phyloP scores from a whole-genome alignment of 495 filamentous ascomycete genomes.

The Saxophila tyrrhenica region DNA sequence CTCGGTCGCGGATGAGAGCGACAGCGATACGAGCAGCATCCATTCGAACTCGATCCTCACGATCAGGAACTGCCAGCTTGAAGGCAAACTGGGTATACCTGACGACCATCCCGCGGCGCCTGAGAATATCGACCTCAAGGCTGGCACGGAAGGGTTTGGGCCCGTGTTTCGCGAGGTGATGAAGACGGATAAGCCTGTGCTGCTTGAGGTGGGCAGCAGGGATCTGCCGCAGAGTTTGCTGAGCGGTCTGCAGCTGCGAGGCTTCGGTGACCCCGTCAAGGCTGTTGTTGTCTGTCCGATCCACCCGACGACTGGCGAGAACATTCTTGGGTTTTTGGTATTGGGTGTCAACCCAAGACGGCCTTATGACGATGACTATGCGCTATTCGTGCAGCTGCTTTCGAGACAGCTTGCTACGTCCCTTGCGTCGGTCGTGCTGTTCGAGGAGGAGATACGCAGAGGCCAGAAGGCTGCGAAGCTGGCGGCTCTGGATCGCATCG shows the following conservation, averaged over 20 bases:
- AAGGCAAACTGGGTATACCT: conserved; percentile 54
- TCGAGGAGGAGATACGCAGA: conserved; percentile 61
- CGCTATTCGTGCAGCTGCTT: conserved; percentile 57
- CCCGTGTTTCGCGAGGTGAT: conserved; percentile 56
- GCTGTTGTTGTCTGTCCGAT: conserved; percentile 60
- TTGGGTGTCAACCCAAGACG: conserved; percentile 58
- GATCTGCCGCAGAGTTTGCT: conserved; percentile 48
- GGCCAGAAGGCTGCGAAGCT: conserved; percentile 54
- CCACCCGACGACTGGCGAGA: conserved; percentile 53
- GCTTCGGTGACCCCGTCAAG: conserved; percentile 51
- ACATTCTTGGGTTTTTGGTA: conserved; percentile 55
- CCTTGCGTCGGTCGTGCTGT: conserved; percentile 58
- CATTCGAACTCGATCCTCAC: conserved; percentile 45
- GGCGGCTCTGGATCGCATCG: conserved; percentile 52
- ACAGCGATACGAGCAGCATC: conserved; percentile 51
- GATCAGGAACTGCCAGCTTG: conserved; percentile 45
- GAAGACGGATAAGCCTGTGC: conserved; percentile 45
- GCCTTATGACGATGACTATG: conserved; percentile 59
- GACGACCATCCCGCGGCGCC: conserved; percentile 42
- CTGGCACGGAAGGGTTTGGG: conserved; percentile 51
- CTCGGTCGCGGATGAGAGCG: conserved; percentile 45
- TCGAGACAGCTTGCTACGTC: conserved; percentile 59
- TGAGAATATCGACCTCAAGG: conserved; percentile 45
- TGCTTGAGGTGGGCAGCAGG: conserved; percentile 46
- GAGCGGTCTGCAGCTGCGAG: conserved; percentile 50